Evolutionary conservation across 306 rosid species (phyloP).

Genomic region (Trichosanthes truncata): DNA sequence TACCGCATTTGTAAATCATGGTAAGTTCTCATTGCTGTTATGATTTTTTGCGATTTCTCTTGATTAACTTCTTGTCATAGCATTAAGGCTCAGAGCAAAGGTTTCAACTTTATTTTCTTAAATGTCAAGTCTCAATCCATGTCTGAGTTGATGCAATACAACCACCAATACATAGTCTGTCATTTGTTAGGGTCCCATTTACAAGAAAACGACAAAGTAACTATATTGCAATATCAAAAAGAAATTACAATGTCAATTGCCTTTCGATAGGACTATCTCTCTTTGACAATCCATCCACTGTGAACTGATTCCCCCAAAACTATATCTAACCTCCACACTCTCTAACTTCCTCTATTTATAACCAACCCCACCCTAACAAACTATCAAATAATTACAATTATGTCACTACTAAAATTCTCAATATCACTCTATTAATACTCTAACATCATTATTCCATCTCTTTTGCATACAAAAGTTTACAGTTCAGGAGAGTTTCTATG

Average conservation of each 20-base stretch:
- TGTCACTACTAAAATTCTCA: neutral
- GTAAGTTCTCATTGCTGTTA: neutral
- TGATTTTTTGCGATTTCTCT: neutral
- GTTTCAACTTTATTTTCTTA: neutral
- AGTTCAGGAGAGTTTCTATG: neutral
- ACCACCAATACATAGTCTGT: neutral
- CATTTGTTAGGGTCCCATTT: neutral
- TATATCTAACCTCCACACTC: neutral
- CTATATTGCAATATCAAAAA: neutral
- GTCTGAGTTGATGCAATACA: neutral
- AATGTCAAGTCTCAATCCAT: neutral
- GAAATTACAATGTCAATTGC: too few species aligned
- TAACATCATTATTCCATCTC: neutral
- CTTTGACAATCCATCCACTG: neutral
- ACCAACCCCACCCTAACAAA: neutral
- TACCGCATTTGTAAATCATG: slow-evolving; percentile 6
- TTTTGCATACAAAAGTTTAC: neutral
- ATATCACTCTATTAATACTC: neutral
- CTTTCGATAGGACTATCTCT: neutral
- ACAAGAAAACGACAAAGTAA: neutral
- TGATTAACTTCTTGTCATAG: neutral
- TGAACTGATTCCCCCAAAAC: neutral
- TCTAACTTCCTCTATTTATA: neutral
- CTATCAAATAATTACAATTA: neutral
- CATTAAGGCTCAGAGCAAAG: neutral